Evolutionary conservation across 768 basidiomycete genomes (phyloP), one percentile per base, ranked within the genome.

Genomic region (Leucosporidium yakuticum): DNA sequence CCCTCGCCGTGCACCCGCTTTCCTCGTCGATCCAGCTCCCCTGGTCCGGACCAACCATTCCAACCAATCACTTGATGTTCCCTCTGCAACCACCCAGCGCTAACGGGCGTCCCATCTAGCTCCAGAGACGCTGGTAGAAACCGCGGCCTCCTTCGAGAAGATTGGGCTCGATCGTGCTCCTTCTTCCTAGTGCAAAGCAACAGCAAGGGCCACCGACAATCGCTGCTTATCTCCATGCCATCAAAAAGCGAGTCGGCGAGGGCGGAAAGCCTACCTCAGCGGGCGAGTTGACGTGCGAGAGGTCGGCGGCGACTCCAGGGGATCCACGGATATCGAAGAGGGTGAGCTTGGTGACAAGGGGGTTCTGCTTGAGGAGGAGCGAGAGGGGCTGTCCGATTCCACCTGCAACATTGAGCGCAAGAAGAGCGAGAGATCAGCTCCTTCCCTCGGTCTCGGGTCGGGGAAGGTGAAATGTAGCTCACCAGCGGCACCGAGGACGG

Each of bases 331-430:
- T 93, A 83, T 95, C 93, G 82, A 91, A 97, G 73, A 97, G 83
- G 71, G 87, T 65, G 44, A 76, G 67, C 19, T 54, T 39, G 62
- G 62, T 54, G 63, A 69, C 59, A 39, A 93, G 82, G 53, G 91
- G 91, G 83, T 99, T 89, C 73, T 82, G 85, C 84, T 98, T 97
- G 79, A 97, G 86, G 73, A 96, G 84, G 73, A 98, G 82, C 58
- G 92, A 95, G 76, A 97, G 83, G 77, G 95, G 94, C 80, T 98
- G 95, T 79, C 95, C 95, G 79, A 98, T 98, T 80, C 95, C 95
- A 84, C 81, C 81, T 81, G 71, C 11, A n/a, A 8, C 36, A 20
- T 8, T n/a, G 23, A n/a, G 20, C 23, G 39, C n/a, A 25, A 8
- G n/a, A 59, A 44, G 57, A 59, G n/a, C 39, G n/a, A 44, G 39